Evolutionary conservation across 176 grass and related monocot species (phyloP), one percentile per base, ranked within the genome.

Genomic region (Alopecurus myosuroides): DNA sequence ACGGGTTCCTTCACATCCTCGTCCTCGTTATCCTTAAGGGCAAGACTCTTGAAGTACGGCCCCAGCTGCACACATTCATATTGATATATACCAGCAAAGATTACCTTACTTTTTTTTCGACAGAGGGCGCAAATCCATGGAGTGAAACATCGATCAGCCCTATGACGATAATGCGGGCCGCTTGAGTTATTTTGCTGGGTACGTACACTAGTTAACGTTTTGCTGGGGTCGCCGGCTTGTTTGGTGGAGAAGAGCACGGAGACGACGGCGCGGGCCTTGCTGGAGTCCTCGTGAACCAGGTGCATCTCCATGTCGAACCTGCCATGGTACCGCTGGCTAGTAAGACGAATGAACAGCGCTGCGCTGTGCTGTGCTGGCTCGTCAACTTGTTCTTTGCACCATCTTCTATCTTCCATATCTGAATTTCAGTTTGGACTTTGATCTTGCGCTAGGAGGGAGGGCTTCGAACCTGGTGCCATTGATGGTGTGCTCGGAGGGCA

Each of bases 401-500:
- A 35, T 35, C 62, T 37, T 40, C 35, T 12, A 62, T 62, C 22
- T 30, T 69, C 12, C 30, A 33, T 36, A 37, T 56, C 20, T 23
- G 35, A 17, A 9, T 39, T 56, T 57, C 17, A 13, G 10, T 48
- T 14, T 48, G 9, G 70, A 48, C 28, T 74, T 29, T n/a, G 18
- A 18, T 23, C 14, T 60, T 67, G 60, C 78, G 64, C 17, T 18
- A 34, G 60, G 28, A 31, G 2, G 28, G 5, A 63, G 55, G n/a
- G 17, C 2, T 26, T 48, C 58, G 33, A 22, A 97, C 94, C 77
- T 85, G 76, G 44, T 81, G 73, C 90, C 90, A 52, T 97, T 92
- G 74, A 94, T 53, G 19, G 86, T 89, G 79, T 97, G 95, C 74
- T 97, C 95, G 0, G 92, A 91, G 64, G 95, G 95, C 11, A 82